Percentiles rank a stretch among this genome's conserved stretches.
phyloP scores from a whole-genome alignment of 2,329 filamentous ascomycete species.

The Ophiostoma angusticollis region DNA sequence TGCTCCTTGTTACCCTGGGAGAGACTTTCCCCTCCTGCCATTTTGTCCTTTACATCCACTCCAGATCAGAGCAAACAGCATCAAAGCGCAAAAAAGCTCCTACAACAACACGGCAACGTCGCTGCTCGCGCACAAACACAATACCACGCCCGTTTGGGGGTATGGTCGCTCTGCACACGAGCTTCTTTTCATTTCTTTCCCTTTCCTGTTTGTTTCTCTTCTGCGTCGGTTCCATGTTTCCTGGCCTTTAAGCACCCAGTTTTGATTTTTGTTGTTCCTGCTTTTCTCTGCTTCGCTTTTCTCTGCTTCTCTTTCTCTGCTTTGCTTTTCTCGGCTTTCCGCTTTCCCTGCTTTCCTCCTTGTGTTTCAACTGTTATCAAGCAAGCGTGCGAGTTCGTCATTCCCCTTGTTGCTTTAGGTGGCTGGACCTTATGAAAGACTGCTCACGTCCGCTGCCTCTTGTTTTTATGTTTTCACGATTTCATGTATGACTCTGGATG shows the following conservation, averaged over 20 bases:
- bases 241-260: constrained; percentile 11
- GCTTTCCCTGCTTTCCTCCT: neutral
- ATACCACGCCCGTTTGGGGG: too few relatives aligned
- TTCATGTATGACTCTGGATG: constrained; percentile 6
- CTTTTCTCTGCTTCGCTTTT: constrained; percentile 2
- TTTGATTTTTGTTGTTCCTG: constrained; percentile 7
- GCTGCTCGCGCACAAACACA: too few relatives aligned
- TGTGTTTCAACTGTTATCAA: neutral
- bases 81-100: too few relatives aligned
- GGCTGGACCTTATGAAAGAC: constrained; percentile 3
- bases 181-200: too few relatives aligned
- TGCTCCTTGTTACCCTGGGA: neutral
- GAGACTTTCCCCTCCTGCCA: neutral
- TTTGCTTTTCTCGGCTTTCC: constrained; percentile 2
- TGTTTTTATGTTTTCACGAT: constrained; percentile 6
- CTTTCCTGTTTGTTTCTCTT: constrained; percentile 3
- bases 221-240: neutral
- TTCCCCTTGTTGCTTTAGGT: neutral
- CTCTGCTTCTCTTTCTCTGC: constrained; percentile 1
- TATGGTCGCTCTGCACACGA: too few relatives aligned
- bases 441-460: constrained; percentile 3
- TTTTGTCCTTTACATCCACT: neutral
- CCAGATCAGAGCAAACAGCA: too few relatives aligned
- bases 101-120: too few relatives aligned
- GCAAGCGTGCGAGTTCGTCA: constrained; percentile 1